These are phyloP conservation scores for Brassica hybrid DNA, from an alignment of 441 rosid species.

Conservation along the genomic window DNA sequence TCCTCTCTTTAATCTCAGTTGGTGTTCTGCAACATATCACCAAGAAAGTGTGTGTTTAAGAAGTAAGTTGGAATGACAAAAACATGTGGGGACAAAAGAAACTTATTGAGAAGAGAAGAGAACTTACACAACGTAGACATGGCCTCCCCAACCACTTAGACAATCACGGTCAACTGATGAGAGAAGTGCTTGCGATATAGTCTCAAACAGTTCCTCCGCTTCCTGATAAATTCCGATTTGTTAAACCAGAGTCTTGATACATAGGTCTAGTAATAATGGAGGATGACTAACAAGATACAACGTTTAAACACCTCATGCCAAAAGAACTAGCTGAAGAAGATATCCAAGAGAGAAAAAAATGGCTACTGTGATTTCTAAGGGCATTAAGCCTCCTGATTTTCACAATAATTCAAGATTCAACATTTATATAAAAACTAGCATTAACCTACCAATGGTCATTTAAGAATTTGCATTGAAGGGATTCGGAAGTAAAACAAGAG, in stretches of 20 bases:
- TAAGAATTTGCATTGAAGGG: neutral
- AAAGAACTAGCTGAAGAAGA: neutral
- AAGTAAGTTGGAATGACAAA: neutral
- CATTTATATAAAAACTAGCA: neutral
- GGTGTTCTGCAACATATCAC: slow-evolving; percentile 64
- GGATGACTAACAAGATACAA: too few relatives aligned
- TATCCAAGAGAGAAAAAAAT: neutral
- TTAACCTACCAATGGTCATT: neutral
- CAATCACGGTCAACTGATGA: slow-evolving; percentile 96
- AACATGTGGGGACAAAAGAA: neutral
- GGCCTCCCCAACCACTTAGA: slow-evolving; percentile 99
- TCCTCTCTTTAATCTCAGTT: slow-evolving; percentile 76
- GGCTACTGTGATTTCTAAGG: neutral
- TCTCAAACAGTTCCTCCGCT: slow-evolving; percentile 89
- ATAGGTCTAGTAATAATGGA: neutral
- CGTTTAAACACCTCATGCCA: neutral
- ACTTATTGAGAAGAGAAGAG: neutral
- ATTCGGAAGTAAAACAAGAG: neutral
- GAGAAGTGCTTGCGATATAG: slow-evolving; percentile 88
- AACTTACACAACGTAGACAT: slow-evolving; percentile 93
- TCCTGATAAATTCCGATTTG: slow-evolving; percentile 54
- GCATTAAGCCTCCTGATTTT: neutral
- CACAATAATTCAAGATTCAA: neutral
- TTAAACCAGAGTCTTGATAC: slow-evolving; percentile 17
- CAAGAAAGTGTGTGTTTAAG: slow-evolving; percentile 17